A percentile compares a stretch with the other conserved stretches of the same genome.
Evolutionary conservation across 306 rosid species (phyloP).

Genomic region (Medicago arabica): DNA sequence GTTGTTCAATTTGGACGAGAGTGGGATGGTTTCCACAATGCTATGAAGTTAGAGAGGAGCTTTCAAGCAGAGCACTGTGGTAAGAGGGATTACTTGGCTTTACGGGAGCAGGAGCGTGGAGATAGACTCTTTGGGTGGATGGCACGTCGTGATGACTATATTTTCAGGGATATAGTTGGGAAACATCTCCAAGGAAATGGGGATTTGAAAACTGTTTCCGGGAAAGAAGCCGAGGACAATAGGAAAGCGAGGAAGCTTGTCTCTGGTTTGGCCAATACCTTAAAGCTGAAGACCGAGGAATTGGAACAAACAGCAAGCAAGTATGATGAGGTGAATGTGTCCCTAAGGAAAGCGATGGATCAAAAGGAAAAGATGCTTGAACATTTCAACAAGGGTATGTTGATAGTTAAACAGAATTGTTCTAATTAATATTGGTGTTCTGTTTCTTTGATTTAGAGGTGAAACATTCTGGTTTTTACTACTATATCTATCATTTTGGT

Average conservation of each 20-base stretch:
- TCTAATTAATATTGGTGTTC: slow-evolving; percentile 13
- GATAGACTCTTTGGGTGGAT: slow-evolving; percentile 72
- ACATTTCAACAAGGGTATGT: slow-evolving; percentile 58
- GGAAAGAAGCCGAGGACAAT: slow-evolving; percentile 50
- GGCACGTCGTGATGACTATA: slow-evolving; percentile 50
- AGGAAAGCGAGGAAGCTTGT: slow-evolving; percentile 54
- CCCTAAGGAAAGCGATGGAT: slow-evolving; percentile 49
- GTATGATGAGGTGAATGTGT: slow-evolving; percentile 46
- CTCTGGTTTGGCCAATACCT: slow-evolving; percentile 52
- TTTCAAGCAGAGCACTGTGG: slow-evolving; percentile 58
- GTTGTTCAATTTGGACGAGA: slow-evolving; percentile 63
- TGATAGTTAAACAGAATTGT: slow-evolving; percentile 6
- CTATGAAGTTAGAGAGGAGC: slow-evolving; percentile 68
- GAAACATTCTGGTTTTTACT: neutral
- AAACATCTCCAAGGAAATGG: slow-evolving; percentile 38
- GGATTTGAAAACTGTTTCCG: slow-evolving; percentile 58
- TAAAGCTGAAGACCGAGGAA: slow-evolving; percentile 51
- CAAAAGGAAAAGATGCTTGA: slow-evolving; percentile 56
- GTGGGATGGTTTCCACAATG: slow-evolving; percentile 79
- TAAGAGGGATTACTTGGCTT: slow-evolving; percentile 51
- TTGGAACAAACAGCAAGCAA: slow-evolving; percentile 55
- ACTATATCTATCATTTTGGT: slow-evolving; percentile 10
- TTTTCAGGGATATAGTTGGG: slow-evolving; percentile 36
- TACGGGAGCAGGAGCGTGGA: slow-evolving; percentile 34
- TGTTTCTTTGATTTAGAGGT: slow-evolving; percentile 11